Conservation (phyloP, 805 yeast species). For the Ogataea methylovora region DNA sequence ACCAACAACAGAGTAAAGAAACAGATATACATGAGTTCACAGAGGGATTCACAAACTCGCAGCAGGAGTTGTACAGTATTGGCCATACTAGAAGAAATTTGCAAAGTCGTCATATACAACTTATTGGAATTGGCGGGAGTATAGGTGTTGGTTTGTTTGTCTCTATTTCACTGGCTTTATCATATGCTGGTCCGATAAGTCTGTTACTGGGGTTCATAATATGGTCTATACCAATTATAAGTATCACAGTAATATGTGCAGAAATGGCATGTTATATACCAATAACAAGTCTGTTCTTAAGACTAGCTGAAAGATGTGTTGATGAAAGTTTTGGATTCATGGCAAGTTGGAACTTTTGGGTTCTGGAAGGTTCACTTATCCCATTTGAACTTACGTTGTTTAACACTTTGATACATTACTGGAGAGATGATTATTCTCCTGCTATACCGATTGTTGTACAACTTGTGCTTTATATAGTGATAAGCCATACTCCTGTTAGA, state of each 20-base stretch:
- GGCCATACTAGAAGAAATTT: constrained; percentile 20
- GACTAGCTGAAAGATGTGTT: constrained; percentile 24
- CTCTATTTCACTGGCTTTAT: constrained; percentile 21
- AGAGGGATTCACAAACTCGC: too few species aligned
- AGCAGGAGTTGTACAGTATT: neutral
- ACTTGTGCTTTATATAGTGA: constrained; percentile 48
- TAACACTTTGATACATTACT: constrained; percentile 62
- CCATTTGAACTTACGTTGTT: constrained; percentile 39
- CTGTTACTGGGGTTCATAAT: constrained; percentile 18
- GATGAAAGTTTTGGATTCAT: constrained; percentile 24
- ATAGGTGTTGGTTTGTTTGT: constrained; percentile 26
- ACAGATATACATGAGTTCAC: too few species aligned
- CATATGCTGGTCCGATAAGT: constrained; percentile 21
- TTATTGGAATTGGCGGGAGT: constrained; percentile 28
- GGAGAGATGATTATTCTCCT: constrained; percentile 67
- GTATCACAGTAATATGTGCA: constrained; percentile 22
- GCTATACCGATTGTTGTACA: constrained; percentile 61
- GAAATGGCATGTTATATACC: constrained; percentile 27
- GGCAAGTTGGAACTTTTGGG: constrained; percentile 25
- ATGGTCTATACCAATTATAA: constrained; percentile 21
- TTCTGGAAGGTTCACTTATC: constrained; percentile 33
- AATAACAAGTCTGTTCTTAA: constrained; percentile 22
- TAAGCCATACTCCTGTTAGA: constrained; percentile 61
- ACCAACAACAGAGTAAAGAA: too few species aligned
- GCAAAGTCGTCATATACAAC: constrained; percentile 24